Evolutionary conservation across 495 filamentous ascomycete species (phyloP), one percentile per base, ranked within the genome.

Genomic region (Chaetomidium leptoderma): DNA sequence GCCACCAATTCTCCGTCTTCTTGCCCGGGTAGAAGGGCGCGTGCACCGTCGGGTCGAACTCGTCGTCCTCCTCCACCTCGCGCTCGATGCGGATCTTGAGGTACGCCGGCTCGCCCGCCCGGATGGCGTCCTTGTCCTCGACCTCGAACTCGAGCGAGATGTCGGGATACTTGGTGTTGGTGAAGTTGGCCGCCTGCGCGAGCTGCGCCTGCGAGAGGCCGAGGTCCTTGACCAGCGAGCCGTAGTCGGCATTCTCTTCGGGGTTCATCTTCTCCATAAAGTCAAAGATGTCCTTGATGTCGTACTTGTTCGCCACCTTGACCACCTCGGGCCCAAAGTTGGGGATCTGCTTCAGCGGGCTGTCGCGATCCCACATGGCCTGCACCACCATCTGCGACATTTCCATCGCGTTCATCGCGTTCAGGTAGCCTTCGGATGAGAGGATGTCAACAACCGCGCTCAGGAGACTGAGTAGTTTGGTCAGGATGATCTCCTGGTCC

Each of bases 251-350:
- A 70, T 95, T 95, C 72, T 96, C 91, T 2, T 86, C 83, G 5
- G 92, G 90, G 67, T 96, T 90, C 93, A 99, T 99, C 42, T 90
- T 86, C 33, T 97, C 92, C 90, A 97, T 97, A 72, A 99, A 97
- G 66, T 97, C 91, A 62, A 93, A 90, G 59, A 99, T 89, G 67
- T 97, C 92, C 53, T 88, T 88, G 75, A 97, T 88, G 48, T 83
- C 85, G 63, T 57, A 85, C 52, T 90, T 85, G 65, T 90, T 88
- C 40, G 90, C 90, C 58, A 82, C 86, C 73, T 93, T 88, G 61
- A 97, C 84, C 47, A 86, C 85, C 55, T 93, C 85, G 26, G 87
- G 82, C 6, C 86, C 82, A 71, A 99, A 99, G 73, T 96, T 88
- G 58, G 93, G 93, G 63, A 99, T 96, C 75, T 99, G 93, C 76